Evolutionary conservation across 2,329 filamentous ascomycete species (phyloP).

Genomic region (Xylariaceae sp.): DNA sequence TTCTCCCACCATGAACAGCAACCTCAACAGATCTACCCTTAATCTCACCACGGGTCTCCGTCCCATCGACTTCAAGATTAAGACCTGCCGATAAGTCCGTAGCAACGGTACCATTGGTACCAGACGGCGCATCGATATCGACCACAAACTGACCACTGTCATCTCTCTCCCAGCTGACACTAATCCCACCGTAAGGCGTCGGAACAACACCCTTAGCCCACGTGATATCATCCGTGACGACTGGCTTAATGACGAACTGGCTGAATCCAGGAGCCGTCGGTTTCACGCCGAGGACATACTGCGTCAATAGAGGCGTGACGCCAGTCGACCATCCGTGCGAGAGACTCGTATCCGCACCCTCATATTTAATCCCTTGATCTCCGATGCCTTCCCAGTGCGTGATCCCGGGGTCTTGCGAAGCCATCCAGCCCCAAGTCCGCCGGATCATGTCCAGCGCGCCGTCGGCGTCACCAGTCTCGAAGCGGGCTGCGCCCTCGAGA

Average conservation of each 20-base stretch:
- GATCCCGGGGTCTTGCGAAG: slow-evolving; percentile 39
- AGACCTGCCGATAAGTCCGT: slow-evolving; percentile 14
- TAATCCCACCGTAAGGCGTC: slow-evolving; percentile 37
- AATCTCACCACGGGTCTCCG: slow-evolving; percentile 3
- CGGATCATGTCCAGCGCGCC: slow-evolving; percentile 43
- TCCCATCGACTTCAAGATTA: not conserved
- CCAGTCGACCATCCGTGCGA: slow-evolving; percentile 51
- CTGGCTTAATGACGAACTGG: slow-evolving; percentile 38
- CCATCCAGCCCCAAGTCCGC: slow-evolving; percentile 49
- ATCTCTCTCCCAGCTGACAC: slow-evolving; percentile 35
- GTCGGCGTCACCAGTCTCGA: slow-evolving; percentile 30
- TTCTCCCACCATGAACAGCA: slow-evolving; percentile 12
- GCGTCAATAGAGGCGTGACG: slow-evolving; percentile 43
- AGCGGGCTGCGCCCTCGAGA: slow-evolving; percentile 49
- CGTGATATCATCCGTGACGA: slow-evolving; percentile 22
- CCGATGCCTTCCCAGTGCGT: slow-evolving; percentile 53
- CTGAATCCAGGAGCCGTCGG: slow-evolving; percentile 42
- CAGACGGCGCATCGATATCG: slow-evolving; percentile 29
- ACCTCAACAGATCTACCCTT: slow-evolving; percentile 9
- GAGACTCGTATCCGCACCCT: slow-evolving; percentile 44
- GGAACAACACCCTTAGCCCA: slow-evolving; percentile 34
- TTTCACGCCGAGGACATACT: slow-evolving; percentile 44
- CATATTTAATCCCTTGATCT: slow-evolving; percentile 38
- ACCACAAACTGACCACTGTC: slow-evolving; percentile 23
- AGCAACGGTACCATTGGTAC: slow-evolving; percentile 27